Conservation (phyloP, 225 moss, liverwort and hornwort species). For the Rhytidiadelphus loreus region DNA sequence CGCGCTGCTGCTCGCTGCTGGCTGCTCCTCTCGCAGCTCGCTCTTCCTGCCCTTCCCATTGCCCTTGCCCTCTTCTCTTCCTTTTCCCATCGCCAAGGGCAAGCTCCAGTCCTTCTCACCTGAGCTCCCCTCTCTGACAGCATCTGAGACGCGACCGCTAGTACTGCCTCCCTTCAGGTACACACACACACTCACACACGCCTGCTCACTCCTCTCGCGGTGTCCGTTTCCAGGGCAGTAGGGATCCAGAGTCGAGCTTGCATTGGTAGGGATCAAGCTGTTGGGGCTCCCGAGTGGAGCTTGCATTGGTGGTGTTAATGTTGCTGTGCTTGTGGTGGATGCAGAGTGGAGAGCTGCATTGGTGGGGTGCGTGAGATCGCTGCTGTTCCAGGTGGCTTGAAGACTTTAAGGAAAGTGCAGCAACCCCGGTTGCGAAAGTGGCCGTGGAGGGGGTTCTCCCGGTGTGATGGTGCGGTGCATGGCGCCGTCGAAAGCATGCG, state of each 20-base stretch:
- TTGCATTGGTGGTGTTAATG: background rate
- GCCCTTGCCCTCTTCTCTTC: background rate
- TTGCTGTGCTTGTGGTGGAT: background rate
- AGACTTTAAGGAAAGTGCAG: background rate
- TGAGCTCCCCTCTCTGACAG: background rate
- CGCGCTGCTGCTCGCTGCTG: background rate
- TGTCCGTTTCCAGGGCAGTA: background rate
- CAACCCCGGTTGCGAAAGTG: background rate
- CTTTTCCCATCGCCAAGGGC: background rate
- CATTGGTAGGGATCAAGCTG: background rate
- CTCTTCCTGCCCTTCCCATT: background rate
- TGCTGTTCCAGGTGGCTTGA: background rate
- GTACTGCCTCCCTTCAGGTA: slow-evolving; percentile 4
- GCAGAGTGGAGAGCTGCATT: background rate
- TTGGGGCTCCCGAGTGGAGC: background rate
- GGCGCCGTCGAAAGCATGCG: slow-evolving; percentile 26
- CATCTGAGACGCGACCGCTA: background rate
- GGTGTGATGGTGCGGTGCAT: slow-evolving; percentile 18
- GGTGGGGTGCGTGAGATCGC: background rate
- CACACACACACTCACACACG: background rate
- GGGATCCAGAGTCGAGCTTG: background rate
- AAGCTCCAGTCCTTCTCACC: background rate
- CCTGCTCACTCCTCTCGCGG: background rate
- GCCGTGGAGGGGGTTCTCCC: background rate
- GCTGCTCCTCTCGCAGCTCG: background rate